A percentile compares a stretch with the other conserved stretches of the same genome.
Conservation (phyloP, 2,329 filamentous ascomycete species). For the Fusarium odoratissimum region DNA sequence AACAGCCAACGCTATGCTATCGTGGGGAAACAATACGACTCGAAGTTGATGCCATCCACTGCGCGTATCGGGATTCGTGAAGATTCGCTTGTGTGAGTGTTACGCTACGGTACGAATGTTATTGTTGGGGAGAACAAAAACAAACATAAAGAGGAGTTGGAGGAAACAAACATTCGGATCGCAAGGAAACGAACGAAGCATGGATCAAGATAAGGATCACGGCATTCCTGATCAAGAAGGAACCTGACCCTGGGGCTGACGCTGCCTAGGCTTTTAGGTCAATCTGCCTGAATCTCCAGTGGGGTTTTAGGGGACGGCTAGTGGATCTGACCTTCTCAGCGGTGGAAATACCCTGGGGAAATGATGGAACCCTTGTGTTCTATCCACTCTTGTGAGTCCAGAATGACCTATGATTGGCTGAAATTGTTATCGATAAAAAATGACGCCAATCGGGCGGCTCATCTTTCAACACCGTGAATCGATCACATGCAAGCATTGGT, state of each 20-base stretch:
- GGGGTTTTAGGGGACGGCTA: conserved; percentile 20
- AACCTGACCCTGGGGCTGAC: conserved; percentile 35
- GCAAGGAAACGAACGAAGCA: conserved; percentile 24
- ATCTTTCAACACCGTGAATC: conserved; percentile 33
- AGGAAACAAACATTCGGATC: conserved; percentile 28
- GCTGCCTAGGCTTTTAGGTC: conserved; percentile 32
- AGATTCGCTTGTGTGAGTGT: conserved; percentile 3
- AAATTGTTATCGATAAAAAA: conserved; percentile 36
- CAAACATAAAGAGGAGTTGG: conserved; percentile 7
- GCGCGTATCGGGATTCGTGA: conserved; percentile 3
- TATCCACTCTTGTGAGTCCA: not conserved
- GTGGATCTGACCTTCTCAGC: conserved; percentile 20
- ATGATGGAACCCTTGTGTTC: conserved; percentile 2
- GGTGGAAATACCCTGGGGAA: conserved; percentile 31
- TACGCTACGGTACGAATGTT: not conserved
- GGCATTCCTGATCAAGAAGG: conserved; percentile 38
- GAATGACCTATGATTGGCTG: conserved; percentile 21
- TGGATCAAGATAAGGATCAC: conserved; percentile 35
- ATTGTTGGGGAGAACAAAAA: not conserved
- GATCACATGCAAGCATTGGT: conserved; percentile 43
- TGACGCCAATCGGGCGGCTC: conserved; percentile 41
- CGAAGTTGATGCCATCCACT: conserved; percentile 18
- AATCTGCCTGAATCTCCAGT: conserved; percentile 29
- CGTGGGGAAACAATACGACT: conserved; percentile 25
- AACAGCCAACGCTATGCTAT: conserved; percentile 25